Conservation (phyloP, 2,329 filamentous ascomycete genomes). For the Venturia pyrina region DNA sequence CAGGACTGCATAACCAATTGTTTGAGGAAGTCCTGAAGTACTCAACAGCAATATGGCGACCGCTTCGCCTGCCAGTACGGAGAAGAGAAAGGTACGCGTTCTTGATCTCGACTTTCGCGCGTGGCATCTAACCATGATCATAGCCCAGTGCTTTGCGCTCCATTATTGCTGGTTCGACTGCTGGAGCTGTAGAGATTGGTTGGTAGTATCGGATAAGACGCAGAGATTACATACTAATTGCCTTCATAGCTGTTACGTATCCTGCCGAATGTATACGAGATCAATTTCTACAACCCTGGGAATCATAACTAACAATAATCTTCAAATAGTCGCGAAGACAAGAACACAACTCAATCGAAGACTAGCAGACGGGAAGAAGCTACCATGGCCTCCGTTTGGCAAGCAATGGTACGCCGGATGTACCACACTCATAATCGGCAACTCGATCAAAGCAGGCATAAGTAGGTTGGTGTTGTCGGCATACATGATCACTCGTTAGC, state of each 20-base stretch:
- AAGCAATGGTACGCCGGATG: conserved; percentile 95
- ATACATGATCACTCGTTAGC: not conserved
- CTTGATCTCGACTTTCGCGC: not conserved
- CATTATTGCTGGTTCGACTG: conserved; percentile 84
- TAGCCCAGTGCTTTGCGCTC: conserved; percentile 76
- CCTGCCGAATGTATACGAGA: conserved; percentile 70
- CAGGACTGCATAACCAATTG: not conserved
- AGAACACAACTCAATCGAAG: conserved; percentile 84
- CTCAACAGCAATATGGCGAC: conserved; percentile 2
- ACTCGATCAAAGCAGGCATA: conserved; percentile 92
- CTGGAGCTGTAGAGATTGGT: conserved; percentile 91
- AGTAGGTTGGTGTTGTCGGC: conserved; percentile 44
- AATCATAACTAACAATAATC: conserved; percentile 9
- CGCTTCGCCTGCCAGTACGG: conserved; percentile 21
- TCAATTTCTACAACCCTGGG: conserved; percentile 14
- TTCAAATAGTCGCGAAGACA: conserved; percentile 71
- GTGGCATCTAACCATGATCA: not conserved
- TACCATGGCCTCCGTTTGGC: conserved; percentile 91
- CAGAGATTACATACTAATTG: conserved; percentile 16
- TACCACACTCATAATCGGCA: conserved; percentile 92
- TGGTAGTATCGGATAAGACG: conserved; percentile 20
- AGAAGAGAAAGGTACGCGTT: conserved; percentile 25
- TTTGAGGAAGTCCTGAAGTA: conserved; percentile 4
- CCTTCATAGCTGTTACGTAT: conserved; percentile 68
- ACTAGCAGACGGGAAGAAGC: conserved; percentile 70